Base-by-base conservation (phyloP, 805 yeast genomes). In the Teunomyces tritomae region DNA sequence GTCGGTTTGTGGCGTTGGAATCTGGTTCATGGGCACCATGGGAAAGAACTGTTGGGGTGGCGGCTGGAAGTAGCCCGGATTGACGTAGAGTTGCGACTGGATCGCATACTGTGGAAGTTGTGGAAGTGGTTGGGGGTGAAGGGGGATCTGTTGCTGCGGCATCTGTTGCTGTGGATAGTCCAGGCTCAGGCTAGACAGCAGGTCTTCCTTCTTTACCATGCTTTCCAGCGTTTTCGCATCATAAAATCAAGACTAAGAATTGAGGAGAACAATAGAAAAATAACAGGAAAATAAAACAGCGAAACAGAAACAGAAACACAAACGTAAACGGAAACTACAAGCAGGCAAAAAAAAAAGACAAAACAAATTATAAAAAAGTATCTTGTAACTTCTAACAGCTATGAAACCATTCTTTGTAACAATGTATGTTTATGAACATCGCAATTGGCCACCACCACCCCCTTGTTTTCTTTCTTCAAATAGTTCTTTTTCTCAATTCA, bases 71-170 rank as follows among this genome's bases (percentile, higher is more conserved):
- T 29, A 29, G 41, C 17, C 41, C 34, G 30, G 20, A 20, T 28
- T 11, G 27, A n/a, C 28, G 41, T 16, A 37, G 16, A 37, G 10
- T 27, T n/a, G 41, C 17, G 39, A 35, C 41, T 26, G 46, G 26
- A 17, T 10, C 8, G 33, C 33, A n/a, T 14, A 28, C 33, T 27
- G 49, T 28, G 20, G 34, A 9, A 16, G 49, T 16, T 42, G 46
- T 36, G n/a, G 46, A 11, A 32, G 34, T 16, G 24, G 49, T 10
- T 27, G 50, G 14, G 43, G 52, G 10, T 34, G 53, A 10, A 14
- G 41, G 11, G 26, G 49, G n/a, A 30, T 43, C 24, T 27, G 54
- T 24, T 20, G 55, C 30, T 37, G 56, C 10, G n/a, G 49, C n/a
- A 9, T 45, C 14, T 45, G 54, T n/a, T 28, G 52, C 26, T 33